Conservation (phyloP, 2,329 filamentous ascomycete genomes). For the Knoxdaviesia capensis region DNA sequence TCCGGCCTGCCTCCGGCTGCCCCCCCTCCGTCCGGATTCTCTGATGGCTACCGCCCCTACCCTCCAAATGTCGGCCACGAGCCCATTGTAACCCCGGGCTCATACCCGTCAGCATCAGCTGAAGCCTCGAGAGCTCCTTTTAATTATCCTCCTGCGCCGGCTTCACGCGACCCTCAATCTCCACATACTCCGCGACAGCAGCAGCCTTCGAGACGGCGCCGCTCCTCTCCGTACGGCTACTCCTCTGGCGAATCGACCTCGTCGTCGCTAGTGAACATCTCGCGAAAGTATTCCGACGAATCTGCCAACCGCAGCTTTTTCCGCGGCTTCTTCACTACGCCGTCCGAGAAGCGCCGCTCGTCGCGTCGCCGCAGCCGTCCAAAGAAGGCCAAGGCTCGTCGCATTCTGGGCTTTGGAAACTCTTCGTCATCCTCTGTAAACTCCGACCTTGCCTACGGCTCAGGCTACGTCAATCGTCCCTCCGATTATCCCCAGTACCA, state of each 20-base stretch:
- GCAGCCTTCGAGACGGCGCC: no score
- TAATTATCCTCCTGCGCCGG: no score
- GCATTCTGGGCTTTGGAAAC: conserved; percentile 38
- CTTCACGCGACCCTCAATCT: no score
- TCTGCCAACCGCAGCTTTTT: conserved; percentile 31
- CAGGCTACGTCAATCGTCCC: conserved; percentile 28
- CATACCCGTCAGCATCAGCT: no score
- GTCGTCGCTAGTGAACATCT: conserved; percentile 46
- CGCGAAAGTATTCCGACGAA: conserved; percentile 27
- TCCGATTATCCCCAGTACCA: no score
- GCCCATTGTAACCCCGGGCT: no score
- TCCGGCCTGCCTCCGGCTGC: no score
- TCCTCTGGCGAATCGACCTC: conserved; percentile 29
- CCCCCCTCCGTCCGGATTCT: no score
- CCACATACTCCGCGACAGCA: no score
- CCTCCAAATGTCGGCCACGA: no score
- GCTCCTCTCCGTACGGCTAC: conserved; percentile 1
- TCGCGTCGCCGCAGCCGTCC: conserved; percentile 11
- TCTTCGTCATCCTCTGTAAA: conserved; percentile 49
- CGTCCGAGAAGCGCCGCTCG: conserved; percentile 29
- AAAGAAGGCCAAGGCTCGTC: conserved; percentile 22
- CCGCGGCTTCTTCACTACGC: conserved; percentile 40
- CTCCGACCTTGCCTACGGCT: conserved; percentile 48
- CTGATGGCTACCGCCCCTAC: no score
- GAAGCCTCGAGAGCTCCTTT: no score